Evolutionary conservation across 768 basidiomycete genomes (phyloP).

Genomic region (Amanita thiersii): DNA sequence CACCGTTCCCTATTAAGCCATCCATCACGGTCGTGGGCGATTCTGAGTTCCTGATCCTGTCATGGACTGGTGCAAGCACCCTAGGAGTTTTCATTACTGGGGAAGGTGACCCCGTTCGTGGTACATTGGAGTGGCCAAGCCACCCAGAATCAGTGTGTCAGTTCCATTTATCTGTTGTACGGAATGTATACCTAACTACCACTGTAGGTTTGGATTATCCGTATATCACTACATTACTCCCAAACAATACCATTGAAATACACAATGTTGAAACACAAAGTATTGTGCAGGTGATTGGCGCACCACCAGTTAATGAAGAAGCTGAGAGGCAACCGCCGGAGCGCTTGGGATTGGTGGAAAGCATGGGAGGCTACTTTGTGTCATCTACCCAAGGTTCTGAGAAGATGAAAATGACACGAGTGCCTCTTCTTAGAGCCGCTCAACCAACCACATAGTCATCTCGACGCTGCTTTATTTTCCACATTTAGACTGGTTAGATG

Average conservation of each 20-base stretch:
- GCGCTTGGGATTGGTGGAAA: conserved; percentile 28
- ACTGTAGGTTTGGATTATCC: conserved; percentile 71
- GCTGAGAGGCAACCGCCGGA: conserved; percentile 16
- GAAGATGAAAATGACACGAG: conserved; percentile 26
- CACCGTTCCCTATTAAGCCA: conserved; percentile 43
- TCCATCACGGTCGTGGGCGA: conserved; percentile 68
- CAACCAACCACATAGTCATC: no score
- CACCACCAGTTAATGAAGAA: conserved; percentile 22
- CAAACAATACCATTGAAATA: conserved; percentile 72
- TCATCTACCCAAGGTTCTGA: conserved; percentile 41
- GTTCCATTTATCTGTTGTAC: conserved; percentile 19
- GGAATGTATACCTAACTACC: conserved; percentile 1
- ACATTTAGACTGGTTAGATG: no score
- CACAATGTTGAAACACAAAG: conserved; percentile 72
- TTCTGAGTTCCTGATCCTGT: conserved; percentile 79
- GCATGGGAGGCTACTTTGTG: conserved; percentile 37
- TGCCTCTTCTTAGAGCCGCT: conserved; percentile 12
- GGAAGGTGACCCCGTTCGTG: conserved; percentile 82
- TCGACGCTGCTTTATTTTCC: no score
- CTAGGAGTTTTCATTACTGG: conserved; percentile 83
- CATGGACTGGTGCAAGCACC: conserved; percentile 75
- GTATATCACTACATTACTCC: conserved; percentile 69
- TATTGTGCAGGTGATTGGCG: conserved; percentile 61
- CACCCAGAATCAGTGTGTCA: conserved; percentile 73
- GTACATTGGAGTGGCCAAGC: conserved; percentile 79